phyloP scores from a whole-genome alignment of 768 basidiomycete species.

The Coprinellus aureogranulatus region DNA sequence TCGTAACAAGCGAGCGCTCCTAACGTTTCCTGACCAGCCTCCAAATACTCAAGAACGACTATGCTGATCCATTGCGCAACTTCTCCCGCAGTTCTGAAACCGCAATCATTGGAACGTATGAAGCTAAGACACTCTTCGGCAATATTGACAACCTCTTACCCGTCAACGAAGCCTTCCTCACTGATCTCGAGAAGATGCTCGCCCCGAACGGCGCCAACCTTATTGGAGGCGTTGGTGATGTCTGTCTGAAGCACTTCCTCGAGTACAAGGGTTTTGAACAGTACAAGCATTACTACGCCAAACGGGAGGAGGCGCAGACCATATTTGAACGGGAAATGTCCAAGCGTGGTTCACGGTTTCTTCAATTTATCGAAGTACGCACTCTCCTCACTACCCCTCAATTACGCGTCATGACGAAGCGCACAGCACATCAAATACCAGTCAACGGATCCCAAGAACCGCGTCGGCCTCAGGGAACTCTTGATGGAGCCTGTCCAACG shows the following conservation, averaged over 20 bases:
- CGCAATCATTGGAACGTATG: constrained; percentile 83
- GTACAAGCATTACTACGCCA: constrained; percentile 88
- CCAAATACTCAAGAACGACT: constrained; percentile 78
- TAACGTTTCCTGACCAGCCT: constrained; percentile 90
- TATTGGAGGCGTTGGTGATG: constrained; percentile 75
- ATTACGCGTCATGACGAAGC: constrained; percentile 12
- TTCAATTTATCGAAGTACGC: constrained; percentile 83
- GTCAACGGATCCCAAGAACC: constrained; percentile 67
- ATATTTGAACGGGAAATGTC: constrained; percentile 84
- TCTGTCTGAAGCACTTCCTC: constrained; percentile 84
- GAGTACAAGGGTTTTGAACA: constrained; percentile 82
- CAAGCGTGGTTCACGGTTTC: constrained; percentile 78
- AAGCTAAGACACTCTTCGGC: constrained; percentile 90
- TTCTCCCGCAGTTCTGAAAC: constrained; percentile 85
- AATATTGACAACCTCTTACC: constrained; percentile 88
- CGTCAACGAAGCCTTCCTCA: constrained; percentile 85
- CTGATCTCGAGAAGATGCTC: constrained; percentile 78
- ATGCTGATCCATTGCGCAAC: constrained; percentile 85
- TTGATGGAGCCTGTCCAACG: constrained; percentile 97
- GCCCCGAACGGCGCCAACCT: constrained; percentile 53
- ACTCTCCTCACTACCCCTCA: constrained; percentile 4
- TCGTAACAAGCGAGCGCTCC: constrained; percentile 84
- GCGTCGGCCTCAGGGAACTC: constrained; percentile 85
- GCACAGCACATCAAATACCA: constrained; percentile 83
- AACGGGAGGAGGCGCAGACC: constrained; percentile 87